These are phyloP conservation scores for Aphanomyces cochlioides DNA, from an alignment of 352 stramenopile species.

Conservation along the genomic window DNA sequence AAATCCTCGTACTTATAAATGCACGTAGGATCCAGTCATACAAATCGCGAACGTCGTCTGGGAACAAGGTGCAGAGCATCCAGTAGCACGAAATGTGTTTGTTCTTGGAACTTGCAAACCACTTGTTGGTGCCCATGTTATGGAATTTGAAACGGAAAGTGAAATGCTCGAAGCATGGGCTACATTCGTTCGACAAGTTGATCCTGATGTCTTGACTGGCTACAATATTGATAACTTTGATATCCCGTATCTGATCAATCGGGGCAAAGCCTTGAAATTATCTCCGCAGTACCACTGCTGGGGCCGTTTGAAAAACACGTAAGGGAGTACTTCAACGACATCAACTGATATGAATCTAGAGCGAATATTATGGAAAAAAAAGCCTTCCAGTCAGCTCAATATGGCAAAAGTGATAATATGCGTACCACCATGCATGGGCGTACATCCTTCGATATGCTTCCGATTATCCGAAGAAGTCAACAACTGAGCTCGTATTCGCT, in stretches of 20 bases:
- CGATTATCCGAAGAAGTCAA: slow-evolving; percentile 99
- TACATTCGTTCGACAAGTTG: slow-evolving; percentile 92
- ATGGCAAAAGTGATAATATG: slow-evolving; percentile 97
- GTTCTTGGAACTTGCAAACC: slow-evolving; percentile 96
- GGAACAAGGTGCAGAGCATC: slow-evolving; percentile 65
- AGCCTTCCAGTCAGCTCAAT: slow-evolving; percentile 96
- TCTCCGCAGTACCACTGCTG: slow-evolving; percentile 62
- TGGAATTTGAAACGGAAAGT: slow-evolving; percentile 94
- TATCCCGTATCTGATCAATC: slow-evolving; percentile 98
- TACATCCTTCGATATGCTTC: slow-evolving; percentile 98
- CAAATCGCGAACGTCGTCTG: slow-evolving; percentile 98
- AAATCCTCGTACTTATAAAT: background rate
- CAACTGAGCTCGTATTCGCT: slow-evolving; percentile 99
- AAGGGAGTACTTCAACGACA: slow-evolving; percentile 33
- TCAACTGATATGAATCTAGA: slow-evolving; percentile 31
- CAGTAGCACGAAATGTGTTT: slow-evolving; percentile 94
- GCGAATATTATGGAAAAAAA: slow-evolving; percentile 94
- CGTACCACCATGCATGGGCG: slow-evolving; percentile 98
- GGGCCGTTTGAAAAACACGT: slow-evolving; percentile 85
- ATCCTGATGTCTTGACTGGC: slow-evolving; percentile 99
- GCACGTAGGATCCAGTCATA: slow-evolving; percentile 95
- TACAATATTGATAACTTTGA: slow-evolving; percentile 99
- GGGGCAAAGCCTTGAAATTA: slow-evolving; percentile 91
- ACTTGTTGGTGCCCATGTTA: slow-evolving; percentile 98
- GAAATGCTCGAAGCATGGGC: slow-evolving; percentile 98